Evolutionary conservation across 1,284 basidiomycete genomes (phyloP).

Genomic region (Tylopilus orsonianus): DNA sequence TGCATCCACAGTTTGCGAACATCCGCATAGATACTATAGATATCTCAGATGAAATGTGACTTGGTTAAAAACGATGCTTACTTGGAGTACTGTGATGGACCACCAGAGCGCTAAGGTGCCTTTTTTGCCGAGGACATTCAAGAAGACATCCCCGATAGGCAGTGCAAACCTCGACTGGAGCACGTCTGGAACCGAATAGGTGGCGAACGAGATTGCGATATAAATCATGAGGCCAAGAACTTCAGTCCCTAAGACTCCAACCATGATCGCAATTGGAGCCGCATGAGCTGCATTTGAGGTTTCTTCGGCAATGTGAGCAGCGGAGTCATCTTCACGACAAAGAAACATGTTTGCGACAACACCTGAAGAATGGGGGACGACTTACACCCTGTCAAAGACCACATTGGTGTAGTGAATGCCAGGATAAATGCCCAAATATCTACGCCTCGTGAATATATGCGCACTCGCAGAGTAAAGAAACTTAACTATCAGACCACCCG

Average conservation of each 20-base stretch:
- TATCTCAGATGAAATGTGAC: neutral
- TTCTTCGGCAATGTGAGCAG: constrained; percentile 73
- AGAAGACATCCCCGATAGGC: constrained; percentile 67
- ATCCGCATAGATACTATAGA: constrained; percentile 44
- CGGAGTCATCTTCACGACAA: constrained; percentile 47
- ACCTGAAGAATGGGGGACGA: neutral
- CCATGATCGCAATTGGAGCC: constrained; percentile 74
- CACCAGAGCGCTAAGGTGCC: constrained; percentile 68
- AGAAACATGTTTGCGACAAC: neutral
- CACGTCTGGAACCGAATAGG: constrained; percentile 49
- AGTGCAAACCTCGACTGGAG: constrained; percentile 49
- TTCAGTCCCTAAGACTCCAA: constrained; percentile 55
- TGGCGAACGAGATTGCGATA: constrained; percentile 65
- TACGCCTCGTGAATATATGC: constrained; percentile 22
- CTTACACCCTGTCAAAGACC: constrained; percentile 24
- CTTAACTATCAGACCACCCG: constrained; percentile 59
- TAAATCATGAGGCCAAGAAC: constrained; percentile 62
- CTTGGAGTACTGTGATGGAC: constrained; percentile 63
- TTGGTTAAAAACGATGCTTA: constrained; percentile 19
- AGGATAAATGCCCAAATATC: constrained; percentile 37
- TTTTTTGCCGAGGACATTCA: constrained; percentile 57
- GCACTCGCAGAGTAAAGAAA: constrained; percentile 4
- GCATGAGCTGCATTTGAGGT: constrained; percentile 59
- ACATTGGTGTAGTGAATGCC: constrained; percentile 25
- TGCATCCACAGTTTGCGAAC: constrained; percentile 68